Evolutionary conservation across 208 protist species (phyloP), one percentile per base, ranked within the genome.

Genomic region (Lotmaria passim): DNA sequence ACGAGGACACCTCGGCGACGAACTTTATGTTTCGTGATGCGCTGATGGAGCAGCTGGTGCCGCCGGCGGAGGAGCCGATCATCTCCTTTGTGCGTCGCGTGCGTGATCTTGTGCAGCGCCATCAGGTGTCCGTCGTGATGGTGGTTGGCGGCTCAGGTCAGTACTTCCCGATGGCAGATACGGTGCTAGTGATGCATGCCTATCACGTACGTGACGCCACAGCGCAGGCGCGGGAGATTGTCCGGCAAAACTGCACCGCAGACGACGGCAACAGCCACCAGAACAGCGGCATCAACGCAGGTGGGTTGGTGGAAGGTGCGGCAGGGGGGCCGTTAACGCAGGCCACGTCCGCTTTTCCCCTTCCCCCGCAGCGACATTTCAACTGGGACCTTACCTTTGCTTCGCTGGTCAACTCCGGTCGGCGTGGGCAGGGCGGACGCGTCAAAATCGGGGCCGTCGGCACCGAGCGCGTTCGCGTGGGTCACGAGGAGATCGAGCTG

Each of bases 1-100:
- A 98, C 77, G 97, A 99, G 75, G 98, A 99, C 79, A 98, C 96
- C 7, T 95, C 79, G 46, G 97, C 98, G 4, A 98, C 97, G 33
- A 99, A 99, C 84, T 96, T 99, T 62, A 97, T 99, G 94, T 94
- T 97, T 44, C 91, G 96, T 10, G 94, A 98, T 67, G 62, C 66
- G 31, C 75, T 89, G 21, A 98, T 98, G 96, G 70, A 89, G 73
- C 59, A 70, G 80, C 86, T 98, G 39, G 95, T 99, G 26, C 74
- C 87, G 39, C 64, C 66, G 28, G 72, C 83, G 21, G 69, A 93
- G 69, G 97, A 98, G 73, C 97, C 98, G 24, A 98, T 98, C 75
- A 98, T 91, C 0, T 90, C 94, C 3, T 97, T 98, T 74, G 79
- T 95, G 26, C 73, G 91, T 46, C 81, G 82, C 41, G 79, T 95